Percentiles rank a stretch among this genome's conserved stretches.
Evolutionary conservation across 805 yeast species (phyloP).

Genomic region (Schwanniomyces occidentalis): DNA sequence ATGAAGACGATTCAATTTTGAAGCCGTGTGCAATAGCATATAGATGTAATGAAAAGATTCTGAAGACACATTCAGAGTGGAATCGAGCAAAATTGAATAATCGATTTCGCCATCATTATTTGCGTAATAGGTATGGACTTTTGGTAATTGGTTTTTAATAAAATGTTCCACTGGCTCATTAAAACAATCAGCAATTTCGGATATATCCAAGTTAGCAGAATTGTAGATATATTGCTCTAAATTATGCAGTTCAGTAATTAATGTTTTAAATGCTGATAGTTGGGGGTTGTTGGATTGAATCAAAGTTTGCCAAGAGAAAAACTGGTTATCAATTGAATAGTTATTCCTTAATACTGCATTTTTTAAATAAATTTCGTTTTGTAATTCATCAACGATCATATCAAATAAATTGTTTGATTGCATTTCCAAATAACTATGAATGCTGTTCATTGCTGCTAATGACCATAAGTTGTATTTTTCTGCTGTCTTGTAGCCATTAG

Average conservation of each 20-base stretch:
- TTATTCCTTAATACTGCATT: constrained; percentile 8
- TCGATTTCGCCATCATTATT: constrained; percentile 18
- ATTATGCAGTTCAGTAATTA: constrained; percentile 34
- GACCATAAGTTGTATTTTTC: constrained; percentile 57
- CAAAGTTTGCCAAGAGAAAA: constrained; percentile 23
- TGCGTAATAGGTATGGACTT: constrained; percentile 22
- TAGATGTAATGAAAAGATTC: constrained; percentile 57
- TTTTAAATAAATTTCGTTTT: constrained; percentile 65
- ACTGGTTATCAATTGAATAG: constrained; percentile 9
- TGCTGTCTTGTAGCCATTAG: constrained; percentile 43
- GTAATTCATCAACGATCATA: constrained; percentile 74
- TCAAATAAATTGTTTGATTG: constrained; percentile 67
- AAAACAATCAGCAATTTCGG: constrained; percentile 46
- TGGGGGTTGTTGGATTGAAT: constrained; percentile 32
- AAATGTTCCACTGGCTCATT: constrained; percentile 32
- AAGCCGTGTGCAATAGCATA: constrained; percentile 54
- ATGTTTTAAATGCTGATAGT: constrained; percentile 33
- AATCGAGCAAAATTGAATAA: constrained; percentile 32
- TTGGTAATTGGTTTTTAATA: constrained; percentile 28
- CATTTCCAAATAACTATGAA: constrained; percentile 51
- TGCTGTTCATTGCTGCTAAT: constrained; percentile 51
- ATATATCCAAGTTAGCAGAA: constrained; percentile 58
- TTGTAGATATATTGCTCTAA: constrained; percentile 57
- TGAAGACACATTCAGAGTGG: constrained; percentile 25
- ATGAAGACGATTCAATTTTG: constrained; percentile 60